A percentile compares a stretch with the other conserved stretches of the same genome.
These are phyloP conservation scores for Solanum rostratum DNA, from an alignment of 257 asterid genomes.

Conservation along the genomic window DNA sequence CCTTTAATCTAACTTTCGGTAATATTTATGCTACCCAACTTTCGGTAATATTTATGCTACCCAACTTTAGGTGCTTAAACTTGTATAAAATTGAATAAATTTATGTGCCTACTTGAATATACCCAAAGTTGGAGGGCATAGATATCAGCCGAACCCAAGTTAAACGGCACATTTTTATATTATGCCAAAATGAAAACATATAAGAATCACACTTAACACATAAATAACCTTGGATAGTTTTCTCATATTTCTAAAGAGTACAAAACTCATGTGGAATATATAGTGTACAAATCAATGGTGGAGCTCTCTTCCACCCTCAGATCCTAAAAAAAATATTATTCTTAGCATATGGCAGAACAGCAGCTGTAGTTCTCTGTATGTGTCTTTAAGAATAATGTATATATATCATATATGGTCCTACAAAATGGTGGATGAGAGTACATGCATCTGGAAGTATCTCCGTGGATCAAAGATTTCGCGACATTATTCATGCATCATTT, in stretches of 20 bases:
- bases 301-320: not conserved
- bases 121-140: too few species aligned
- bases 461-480: not conserved
- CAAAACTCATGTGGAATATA: not conserved
- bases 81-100: too few species aligned
- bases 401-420: too few species aligned
- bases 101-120: too few species aligned
- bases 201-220: not conserved
- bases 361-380: not conserved
- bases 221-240: not conserved
- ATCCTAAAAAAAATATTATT: not conserved
- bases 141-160: too few species aligned
- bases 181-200: not conserved
- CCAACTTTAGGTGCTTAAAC: too few species aligned
- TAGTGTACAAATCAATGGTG: not conserved
- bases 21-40: too few species aligned
- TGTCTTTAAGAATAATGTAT: not conserved
- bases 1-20: too few species aligned
- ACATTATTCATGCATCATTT: not conserved
- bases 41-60: too few species aligned
- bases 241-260: not conserved
- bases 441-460: not conserved
- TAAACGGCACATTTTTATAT: too few species aligned
- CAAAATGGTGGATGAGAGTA: not conserved
- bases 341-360: not conserved